Evolutionary conservation across 164 flowering plant species (phyloP).

Genomic region (Buxus sempervirens): DNA sequence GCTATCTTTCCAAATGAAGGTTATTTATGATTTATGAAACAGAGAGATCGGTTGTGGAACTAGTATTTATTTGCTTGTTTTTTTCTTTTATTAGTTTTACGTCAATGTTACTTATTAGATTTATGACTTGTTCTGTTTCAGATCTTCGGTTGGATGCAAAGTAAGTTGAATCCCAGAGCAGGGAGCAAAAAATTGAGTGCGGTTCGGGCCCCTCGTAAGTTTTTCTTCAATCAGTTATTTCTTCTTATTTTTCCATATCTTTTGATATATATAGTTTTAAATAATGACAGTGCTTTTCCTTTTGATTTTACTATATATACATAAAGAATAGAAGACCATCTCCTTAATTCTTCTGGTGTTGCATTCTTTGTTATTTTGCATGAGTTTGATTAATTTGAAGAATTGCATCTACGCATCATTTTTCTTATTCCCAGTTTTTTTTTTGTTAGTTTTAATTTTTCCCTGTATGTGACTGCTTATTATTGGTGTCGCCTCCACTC

Average conservation of each 20-base stretch:
- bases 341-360: too few species aligned
- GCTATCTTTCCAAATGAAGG: conserved; percentile 24
- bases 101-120: neutral
- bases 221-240: neutral
- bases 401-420: too few species aligned
- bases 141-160: conserved; percentile 67
- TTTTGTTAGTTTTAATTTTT: neutral
- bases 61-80: too few species aligned
- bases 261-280: neutral
- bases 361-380: too few species aligned
- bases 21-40: conserved; percentile 2
- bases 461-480: too few species aligned
- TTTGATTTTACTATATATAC: too few species aligned
- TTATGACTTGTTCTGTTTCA: conserved; percentile 22
- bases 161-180: conserved; percentile 39
- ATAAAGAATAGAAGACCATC: too few species aligned
- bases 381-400: too few species aligned
- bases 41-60: neutral
- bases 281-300: neutral
- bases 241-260: neutral
- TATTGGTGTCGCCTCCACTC: too few species aligned
- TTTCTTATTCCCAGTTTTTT: neutral
- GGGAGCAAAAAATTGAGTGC: conserved; percentile 24
- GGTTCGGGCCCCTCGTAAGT: conserved; percentile 23
- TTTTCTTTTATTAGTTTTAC: too few species aligned